Evolutionary conservation across 2,329 filamentous ascomycete genomes (phyloP), one percentile per base, ranked within the genome.

Genomic region (Botrytis aclada): DNA sequence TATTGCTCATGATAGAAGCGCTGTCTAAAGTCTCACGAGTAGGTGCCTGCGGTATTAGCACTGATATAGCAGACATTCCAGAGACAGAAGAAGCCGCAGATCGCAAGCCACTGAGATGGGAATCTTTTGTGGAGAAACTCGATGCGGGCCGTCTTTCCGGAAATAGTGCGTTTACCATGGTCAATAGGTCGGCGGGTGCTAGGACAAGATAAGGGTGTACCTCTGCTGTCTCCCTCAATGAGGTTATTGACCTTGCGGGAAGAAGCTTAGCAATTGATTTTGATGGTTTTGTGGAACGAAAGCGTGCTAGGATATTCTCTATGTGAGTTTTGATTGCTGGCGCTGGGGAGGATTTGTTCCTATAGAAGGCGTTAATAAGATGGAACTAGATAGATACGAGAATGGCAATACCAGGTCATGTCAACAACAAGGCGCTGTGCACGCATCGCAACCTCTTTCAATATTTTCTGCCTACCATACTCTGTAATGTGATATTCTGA

Each of bases 401-500:
- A 58, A 45, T 22, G 18, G 29, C 32, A 70, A 86, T 86, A 81
- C 88, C 88, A 73, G 89, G 80, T 86, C 83, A 94, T 90, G 78
- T 95, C 93, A 74, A 93, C 89, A 20, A 95, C 93, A 76, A 93
- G 88, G 78, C 92, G 91, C 80, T 95, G 92, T 67, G 93, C 92
- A 75, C 92, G 90, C 80, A 92, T 89, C 72, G 92, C 94, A 72
- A 98, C 91, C 80, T 95, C 92, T 78, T 90, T 91, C 72, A 92
- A 84, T 72, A 92, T 92, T 81, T 91, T 95, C 79, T 97, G 93
- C 61, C 96, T 89, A 60, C 94, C 94, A 82, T 95, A 94, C 77
- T 97, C 93, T 67, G 93, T 95, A 78, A 98, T 94, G 83, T 97
- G 93, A 81, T 97, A 95, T 78, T 97, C 93, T 72, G 93, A 88